Percentiles rank a stretch among this genome's conserved stretches.
These are phyloP conservation scores for Phaeophleospora eucalypticola DNA, from an alignment of 2,329 filamentous ascomycete genomes.

Conservation along the genomic window DNA sequence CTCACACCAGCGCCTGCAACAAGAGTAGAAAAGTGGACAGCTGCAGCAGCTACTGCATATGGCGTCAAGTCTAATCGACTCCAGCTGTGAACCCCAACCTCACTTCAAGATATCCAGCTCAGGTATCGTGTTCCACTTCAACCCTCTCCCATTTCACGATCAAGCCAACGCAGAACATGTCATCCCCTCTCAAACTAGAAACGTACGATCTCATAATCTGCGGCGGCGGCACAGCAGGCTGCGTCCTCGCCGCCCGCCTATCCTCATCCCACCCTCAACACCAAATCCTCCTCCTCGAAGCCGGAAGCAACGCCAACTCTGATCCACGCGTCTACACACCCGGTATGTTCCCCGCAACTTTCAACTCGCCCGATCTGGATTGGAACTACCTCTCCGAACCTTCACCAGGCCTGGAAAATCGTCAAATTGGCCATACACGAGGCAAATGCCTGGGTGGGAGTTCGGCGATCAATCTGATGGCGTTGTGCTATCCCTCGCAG, in stretches of 20 bases:
- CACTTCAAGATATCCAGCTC: no score
- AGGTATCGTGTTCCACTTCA: not conserved
- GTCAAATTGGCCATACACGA: conserved; percentile 26
- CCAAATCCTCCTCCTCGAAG: conserved; percentile 25
- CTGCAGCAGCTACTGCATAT: no score
- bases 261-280: conserved; percentile 14
- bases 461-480: conserved; percentile 36
- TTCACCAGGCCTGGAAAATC: conserved; percentile 12
- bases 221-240: conserved; percentile 26
- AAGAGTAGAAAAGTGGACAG: no score
- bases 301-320: conserved; percentile 19
- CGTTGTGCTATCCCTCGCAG: conserved; percentile 25
- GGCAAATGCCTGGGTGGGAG: conserved; percentile 39
- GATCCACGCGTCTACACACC: conserved; percentile 23
- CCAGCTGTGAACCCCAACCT: no score
- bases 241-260: conserved; percentile 25
- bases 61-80: no score
- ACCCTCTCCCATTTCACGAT: not conserved
- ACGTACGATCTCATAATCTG: conserved; percentile 24
- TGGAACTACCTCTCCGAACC: conserved; percentile 21
- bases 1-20: no score
- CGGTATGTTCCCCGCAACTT: conserved; percentile 13
- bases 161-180: not conserved
- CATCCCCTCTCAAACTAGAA: not conserved
- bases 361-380: conserved; percentile 21